Evolutionary conservation across 768 basidiomycete genomes (phyloP), one percentile per base, ranked within the genome.

Genomic region (Tremella fuciformis): DNA sequence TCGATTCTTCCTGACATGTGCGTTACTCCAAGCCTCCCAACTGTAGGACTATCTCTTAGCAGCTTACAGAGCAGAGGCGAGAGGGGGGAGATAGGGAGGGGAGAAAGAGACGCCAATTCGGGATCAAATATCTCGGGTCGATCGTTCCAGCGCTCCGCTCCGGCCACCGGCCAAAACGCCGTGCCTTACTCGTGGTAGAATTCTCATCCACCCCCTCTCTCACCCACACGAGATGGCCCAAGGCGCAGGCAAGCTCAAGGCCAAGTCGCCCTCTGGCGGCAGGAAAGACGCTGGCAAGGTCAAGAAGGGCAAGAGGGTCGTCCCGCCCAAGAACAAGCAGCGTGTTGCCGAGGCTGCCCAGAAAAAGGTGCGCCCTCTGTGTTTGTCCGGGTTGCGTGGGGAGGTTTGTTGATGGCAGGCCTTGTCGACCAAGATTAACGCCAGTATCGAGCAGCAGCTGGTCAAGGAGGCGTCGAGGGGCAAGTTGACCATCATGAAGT

Each of bases 381-480:
- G 19, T 13, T 39, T 3, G 19, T 24, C 42, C 42, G 42, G 15
- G 42, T n/a, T 15, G 22, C 16, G 15, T 4, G 6, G 42, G 22
- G 42, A 46, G 22, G 15, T 4, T 6, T n/a, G 8, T 15, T n/a
- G 42, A 46, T 46, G n/a, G 15, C 16, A 46, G 22, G 22, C 84
- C 70, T 81, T 96, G 63, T 87, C 87, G 59, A 87, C 90, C 52
- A 92, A 91, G 79, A 92, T 96, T 73, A 91, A 88, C 76, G 86
- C 84, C 75, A 89, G 88, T 19, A 92, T 97, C 68, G 92, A 97
- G 76, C 82, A 83, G 55, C 91, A 93, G 77, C 90, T 92, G 85
- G 88, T 90, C 13, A 80, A 84, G 50, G 91, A 91, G 7, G 92
- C 92, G 2, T 91, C 89, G 3, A 81, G 85, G 42, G 92, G 92